Conservation (phyloP, 257 asterid species). For the Catharanthus roseus region DNA sequence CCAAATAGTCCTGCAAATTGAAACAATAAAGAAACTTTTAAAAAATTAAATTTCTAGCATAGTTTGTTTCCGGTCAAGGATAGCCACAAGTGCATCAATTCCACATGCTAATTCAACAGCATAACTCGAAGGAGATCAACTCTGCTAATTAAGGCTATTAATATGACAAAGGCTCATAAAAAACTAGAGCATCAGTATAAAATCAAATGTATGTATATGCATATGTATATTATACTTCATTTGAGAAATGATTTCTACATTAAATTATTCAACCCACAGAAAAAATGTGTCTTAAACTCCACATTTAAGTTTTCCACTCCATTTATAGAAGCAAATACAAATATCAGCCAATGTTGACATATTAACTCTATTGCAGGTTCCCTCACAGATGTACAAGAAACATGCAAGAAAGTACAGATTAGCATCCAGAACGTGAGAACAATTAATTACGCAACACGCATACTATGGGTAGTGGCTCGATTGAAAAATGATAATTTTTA, state of each 20-base stretch:
- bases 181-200: not conserved
- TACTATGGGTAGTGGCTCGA: not conserved
- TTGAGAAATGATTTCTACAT: not conserved
- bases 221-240: not conserved
- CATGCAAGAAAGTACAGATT: no score
- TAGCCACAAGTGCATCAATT: not conserved
- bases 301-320: not conserved
- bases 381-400: not conserved
- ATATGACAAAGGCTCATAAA: not conserved
- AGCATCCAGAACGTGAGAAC: not conserved
- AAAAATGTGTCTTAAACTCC: not conserved
- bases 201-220: not conserved
- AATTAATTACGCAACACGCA: not conserved
- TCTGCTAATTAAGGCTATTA: not conserved
- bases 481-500: not conserved
- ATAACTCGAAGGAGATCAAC: not conserved
- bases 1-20: constrained; percentile 76
- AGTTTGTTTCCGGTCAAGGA: not conserved
- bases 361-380: not conserved
- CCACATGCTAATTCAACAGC: not conserved
- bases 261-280: not conserved
- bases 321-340: not conserved
- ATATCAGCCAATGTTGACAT: not conserved
- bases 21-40: not conserved
- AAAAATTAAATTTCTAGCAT: not conserved